Percentiles rank a stretch among this genome's conserved stretches.
Conservation (phyloP, 306 rosid species). For the Astragalus glycyphyllos region DNA sequence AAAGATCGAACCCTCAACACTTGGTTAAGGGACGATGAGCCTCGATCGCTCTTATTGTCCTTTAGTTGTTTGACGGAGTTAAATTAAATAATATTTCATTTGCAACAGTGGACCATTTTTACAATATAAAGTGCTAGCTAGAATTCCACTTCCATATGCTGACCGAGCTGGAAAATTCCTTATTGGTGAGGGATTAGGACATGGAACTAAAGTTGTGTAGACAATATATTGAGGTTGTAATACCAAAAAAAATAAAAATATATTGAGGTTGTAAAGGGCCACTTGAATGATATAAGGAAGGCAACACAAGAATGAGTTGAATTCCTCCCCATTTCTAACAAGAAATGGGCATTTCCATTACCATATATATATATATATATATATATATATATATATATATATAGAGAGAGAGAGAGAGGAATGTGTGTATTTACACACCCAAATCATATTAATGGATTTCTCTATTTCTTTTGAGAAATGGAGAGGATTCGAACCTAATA, state of each 20-base stretch:
- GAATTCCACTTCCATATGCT: constrained; percentile 25
- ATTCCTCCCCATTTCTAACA: background rate
- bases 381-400: too few species aligned
- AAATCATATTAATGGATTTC: too few species aligned
- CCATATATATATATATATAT: too few species aligned
- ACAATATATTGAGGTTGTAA: constrained; percentile 25
- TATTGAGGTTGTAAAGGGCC: constrained; percentile 31
- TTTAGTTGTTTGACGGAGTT: background rate
- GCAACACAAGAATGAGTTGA: background rate
- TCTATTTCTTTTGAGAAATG: too few species aligned
- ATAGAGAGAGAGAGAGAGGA: too few species aligned
- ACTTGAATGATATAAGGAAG: constrained; percentile 7
- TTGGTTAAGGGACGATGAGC: too few species aligned
- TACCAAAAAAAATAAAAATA: too few species aligned
- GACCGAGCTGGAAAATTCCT: constrained; percentile 25
- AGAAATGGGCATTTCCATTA: background rate
- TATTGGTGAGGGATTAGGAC: constrained; percentile 34
- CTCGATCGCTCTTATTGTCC: too few species aligned
- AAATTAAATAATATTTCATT: constrained; percentile 13
- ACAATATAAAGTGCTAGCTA: constrained; percentile 35
- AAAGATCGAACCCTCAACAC: too few species aligned
- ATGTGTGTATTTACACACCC: too few species aligned
- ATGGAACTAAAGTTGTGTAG: constrained; percentile 19
- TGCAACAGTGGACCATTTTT: constrained; percentile 34
- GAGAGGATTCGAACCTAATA: too few species aligned